Percentiles rank a stretch among this genome's conserved stretches.
Conservation (phyloP, 2,329 filamentous ascomycete genomes). For the Cordyceps pruinosa region DNA sequence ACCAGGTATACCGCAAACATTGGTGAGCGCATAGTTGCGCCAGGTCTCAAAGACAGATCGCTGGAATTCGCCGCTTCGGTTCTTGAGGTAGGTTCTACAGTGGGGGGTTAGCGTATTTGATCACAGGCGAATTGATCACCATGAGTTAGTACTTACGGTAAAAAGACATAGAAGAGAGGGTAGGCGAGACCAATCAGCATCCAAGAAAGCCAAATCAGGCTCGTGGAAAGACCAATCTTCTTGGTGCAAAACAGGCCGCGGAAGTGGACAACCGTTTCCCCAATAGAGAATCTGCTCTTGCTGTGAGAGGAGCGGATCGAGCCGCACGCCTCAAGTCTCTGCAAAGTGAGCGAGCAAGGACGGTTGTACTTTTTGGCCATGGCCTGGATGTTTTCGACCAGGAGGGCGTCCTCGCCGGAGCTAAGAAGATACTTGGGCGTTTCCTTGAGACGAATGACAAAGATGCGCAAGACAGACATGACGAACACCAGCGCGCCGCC, state of each 20-base stretch:
- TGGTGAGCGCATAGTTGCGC: slow-evolving; percentile 67
- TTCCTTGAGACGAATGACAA: slow-evolving; percentile 39
- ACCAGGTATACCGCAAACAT: slow-evolving; percentile 59
- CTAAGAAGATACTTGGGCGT: slow-evolving; percentile 43
- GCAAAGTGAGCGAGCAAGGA: slow-evolving; percentile 35
- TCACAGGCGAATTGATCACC: no score
- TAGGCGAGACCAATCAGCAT: slow-evolving; percentile 64
- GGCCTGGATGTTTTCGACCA: slow-evolving; percentile 41
- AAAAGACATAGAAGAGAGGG: slow-evolving; percentile 68
- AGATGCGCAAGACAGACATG: slow-evolving; percentile 39
- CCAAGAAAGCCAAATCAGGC: slow-evolving; percentile 64
- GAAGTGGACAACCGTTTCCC: slow-evolving; percentile 44
- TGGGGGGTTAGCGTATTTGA: not conserved
- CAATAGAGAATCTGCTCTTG: slow-evolving; percentile 24
- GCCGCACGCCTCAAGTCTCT: slow-evolving; percentile 40
- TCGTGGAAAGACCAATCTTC: slow-evolving; percentile 53
- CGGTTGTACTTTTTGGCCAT: slow-evolving; percentile 40
- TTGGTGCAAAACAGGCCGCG: slow-evolving; percentile 57
- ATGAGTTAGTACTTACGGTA: slow-evolving; percentile 39
- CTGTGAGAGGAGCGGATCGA: slow-evolving; percentile 30
- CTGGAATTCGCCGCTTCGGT: slow-evolving; percentile 50
- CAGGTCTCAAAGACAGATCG: slow-evolving; percentile 53
- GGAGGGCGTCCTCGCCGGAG: slow-evolving; percentile 40
- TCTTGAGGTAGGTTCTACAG: slow-evolving; percentile 47
- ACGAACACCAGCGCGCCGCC: slow-evolving; percentile 38